Conservation (phyloP, 345 rosid genomes). For the Populus ilicifolia region DNA sequence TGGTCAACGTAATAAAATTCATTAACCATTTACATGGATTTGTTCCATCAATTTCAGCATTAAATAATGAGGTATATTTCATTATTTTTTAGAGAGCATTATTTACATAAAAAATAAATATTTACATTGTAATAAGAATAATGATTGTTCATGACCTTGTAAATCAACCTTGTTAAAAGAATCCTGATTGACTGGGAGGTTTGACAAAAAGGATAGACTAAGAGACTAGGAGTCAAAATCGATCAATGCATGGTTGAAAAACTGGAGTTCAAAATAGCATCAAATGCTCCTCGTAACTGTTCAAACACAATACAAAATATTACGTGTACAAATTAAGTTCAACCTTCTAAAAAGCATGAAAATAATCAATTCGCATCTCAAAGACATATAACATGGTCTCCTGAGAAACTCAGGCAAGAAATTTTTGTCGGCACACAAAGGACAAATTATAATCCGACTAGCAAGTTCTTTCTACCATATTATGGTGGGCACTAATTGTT, state of each 20-base stretch:
- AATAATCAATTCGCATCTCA: slow-evolving; percentile 13
- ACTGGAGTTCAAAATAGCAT: not conserved
- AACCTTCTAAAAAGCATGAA: not conserved
- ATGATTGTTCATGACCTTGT: too few relatives aligned
- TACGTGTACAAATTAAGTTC: not conserved
- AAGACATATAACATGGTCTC: not conserved
- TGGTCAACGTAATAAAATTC: too few relatives aligned
- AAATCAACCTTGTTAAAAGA: too few relatives aligned
- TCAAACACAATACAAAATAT: not conserved
- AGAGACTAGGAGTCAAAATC: too few relatives aligned
- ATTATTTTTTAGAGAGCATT: too few relatives aligned
- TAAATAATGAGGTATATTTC: too few relatives aligned
- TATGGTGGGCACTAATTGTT: not conserved
- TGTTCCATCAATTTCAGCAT: too few relatives aligned
- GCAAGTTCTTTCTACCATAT: not conserved
- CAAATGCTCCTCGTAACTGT: not conserved
- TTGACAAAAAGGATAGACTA: too few relatives aligned
- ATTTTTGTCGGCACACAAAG: not conserved
- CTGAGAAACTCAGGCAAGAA: slow-evolving; percentile 1
- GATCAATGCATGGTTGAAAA: not conserved
- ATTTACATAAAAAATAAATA: too few relatives aligned
- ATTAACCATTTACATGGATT: too few relatives aligned
- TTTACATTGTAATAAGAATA: too few relatives aligned
- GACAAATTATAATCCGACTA: slow-evolving; percentile 10
- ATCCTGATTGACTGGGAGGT: too few relatives aligned